These are phyloP conservation scores for Cryphonectria radicalis DNA, from an alignment of 2,329 filamentous ascomycete genomes.

Conservation along the genomic window DNA sequence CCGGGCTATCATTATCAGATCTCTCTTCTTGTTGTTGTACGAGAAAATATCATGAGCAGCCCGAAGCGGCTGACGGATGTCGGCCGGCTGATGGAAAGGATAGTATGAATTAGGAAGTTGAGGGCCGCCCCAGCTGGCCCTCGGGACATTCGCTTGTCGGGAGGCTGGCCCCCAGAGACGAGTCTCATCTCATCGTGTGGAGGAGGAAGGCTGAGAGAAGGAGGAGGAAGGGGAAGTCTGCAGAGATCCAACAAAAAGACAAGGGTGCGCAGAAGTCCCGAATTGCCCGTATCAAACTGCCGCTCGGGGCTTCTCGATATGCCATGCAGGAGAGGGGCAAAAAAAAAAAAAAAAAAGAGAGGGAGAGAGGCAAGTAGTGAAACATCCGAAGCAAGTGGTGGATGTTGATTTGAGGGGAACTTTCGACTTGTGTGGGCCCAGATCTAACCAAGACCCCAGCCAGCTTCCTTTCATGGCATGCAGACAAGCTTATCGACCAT, in stretches of 20 bases:
- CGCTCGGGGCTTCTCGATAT: conserved; percentile 17
- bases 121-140: not conserved
- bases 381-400: conserved; percentile 17
- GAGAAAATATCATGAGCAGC: not conserved
- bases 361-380: conserved; percentile 11
- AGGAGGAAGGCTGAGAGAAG: not conserved
- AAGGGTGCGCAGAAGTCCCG: conserved; percentile 10
- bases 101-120: conserved; percentile 20
- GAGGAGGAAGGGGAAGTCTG: conserved; percentile 14
- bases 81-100: conserved; percentile 15
- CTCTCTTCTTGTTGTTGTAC: not conserved
- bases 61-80: conserved; percentile 19
- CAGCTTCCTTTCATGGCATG: conserved; percentile 20
- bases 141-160: conserved; percentile 20
- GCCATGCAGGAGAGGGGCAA: not conserved
- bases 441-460: not conserved
- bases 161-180: conserved; percentile 6
- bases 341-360: not conserved
- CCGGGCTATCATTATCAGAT: conserved; percentile 18
- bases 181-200: not conserved
- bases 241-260: conserved; percentile 9
- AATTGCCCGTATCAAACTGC: conserved; percentile 21
- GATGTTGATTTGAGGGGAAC: no score
- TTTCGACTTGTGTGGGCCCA: not conserved
- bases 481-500: conserved; percentile 3